Conservation (phyloP, 169 alveolate genomes). For the Eimeria sp. region DNA sequence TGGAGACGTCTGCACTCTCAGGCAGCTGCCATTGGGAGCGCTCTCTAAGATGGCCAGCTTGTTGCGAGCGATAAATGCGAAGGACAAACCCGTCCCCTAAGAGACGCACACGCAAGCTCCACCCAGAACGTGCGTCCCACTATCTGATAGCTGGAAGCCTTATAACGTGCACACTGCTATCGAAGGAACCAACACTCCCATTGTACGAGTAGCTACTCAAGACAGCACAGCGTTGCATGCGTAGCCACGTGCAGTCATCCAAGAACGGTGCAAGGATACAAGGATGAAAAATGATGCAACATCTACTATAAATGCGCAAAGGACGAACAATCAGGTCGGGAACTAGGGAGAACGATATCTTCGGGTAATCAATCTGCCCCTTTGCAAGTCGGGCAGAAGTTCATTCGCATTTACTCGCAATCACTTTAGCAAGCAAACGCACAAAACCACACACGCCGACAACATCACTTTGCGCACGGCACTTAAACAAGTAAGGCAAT, state of each 20-base stretch:
- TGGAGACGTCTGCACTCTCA: slow-evolving; percentile 79
- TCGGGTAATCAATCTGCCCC: neutral
- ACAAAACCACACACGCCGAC: too few species aligned
- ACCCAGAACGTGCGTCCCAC: neutral
- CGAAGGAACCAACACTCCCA: neutral
- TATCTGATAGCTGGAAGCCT: neutral
- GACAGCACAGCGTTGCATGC: neutral
- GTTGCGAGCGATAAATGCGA: slow-evolving; percentile 86
- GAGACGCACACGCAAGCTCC: neutral
- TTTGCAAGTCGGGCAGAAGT: neutral
- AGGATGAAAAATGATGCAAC: neutral
- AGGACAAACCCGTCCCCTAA: slow-evolving; percentile 78
- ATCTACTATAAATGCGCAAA: neutral
- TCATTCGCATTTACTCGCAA: neutral
- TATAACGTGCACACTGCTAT: neutral
- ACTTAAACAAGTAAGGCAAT: neutral
- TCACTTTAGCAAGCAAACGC: neutral
- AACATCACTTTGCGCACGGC: neutral
- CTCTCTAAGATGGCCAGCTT: slow-evolving; percentile 82
- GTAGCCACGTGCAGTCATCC: neutral
- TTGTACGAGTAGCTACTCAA: neutral
- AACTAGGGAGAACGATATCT: neutral
- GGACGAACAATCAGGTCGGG: too few species aligned
- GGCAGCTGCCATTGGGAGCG: slow-evolving; percentile 85
- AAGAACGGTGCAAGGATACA: neutral